These are phyloP conservation scores for Tinospora cordifolia DNA, from an alignment of 164 flowering plant genomes.

Conservation along the genomic window DNA sequence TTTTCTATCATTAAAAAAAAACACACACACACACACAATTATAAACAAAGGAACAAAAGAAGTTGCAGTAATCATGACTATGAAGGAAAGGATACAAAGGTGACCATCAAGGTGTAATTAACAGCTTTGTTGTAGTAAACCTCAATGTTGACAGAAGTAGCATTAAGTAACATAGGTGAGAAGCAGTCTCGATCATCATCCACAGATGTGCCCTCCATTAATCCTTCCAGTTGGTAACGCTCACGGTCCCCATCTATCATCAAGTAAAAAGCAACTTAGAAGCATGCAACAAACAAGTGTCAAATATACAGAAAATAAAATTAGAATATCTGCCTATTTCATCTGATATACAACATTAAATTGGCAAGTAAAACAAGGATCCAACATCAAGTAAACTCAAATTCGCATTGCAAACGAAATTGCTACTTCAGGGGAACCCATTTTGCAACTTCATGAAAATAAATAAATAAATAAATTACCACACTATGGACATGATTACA, in stretches of 20 bases:
- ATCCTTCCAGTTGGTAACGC: slow-evolving; percentile 75
- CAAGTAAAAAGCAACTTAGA: slow-evolving; percentile 7
- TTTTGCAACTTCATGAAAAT: not conserved
- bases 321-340: not conserved
- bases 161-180: slow-evolving; percentile 71
- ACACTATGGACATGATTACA: not conserved
- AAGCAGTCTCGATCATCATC: slow-evolving; percentile 93
- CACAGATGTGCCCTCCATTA: slow-evolving; percentile 81
- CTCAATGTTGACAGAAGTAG: slow-evolving; percentile 86
- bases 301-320: not conserved
- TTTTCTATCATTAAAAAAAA: not conserved
- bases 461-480: no score
- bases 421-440: not conserved
- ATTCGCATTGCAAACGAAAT: no score
- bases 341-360: not conserved
- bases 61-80: not conserved
- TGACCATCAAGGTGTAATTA: slow-evolving; percentile 96
- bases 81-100: slow-evolving; percentile 98
- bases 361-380: no score
- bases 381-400: no score
- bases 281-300: not conserved
- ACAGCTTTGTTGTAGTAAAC: slow-evolving; percentile 96
- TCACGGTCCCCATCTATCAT: slow-evolving; percentile 64
- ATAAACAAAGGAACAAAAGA: not conserved
- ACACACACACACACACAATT: not conserved